Evolutionary conservation across 2,329 filamentous ascomycete genomes (phyloP), one percentile per base, ranked within the genome.

Genomic region (Epichloe typhina): DNA sequence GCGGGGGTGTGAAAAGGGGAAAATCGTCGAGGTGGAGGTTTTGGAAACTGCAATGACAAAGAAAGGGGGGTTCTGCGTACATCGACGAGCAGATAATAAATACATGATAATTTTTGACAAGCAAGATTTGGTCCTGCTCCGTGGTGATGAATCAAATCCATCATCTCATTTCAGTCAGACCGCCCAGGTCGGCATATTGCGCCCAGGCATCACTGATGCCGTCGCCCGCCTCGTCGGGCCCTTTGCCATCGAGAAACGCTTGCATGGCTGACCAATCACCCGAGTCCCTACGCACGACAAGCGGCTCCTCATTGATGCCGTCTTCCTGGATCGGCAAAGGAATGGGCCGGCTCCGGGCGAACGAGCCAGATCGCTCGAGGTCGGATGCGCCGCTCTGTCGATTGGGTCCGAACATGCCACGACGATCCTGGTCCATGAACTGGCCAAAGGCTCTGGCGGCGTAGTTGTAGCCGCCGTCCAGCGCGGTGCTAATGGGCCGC

Each of bases 151-250:
- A 31, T 6, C 9, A 13, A 15, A 15, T 38, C 23, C 46, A 26
- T 66, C 57, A 68, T 42, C 58, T 58, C 56, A 66, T 60, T 52
- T 68, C 66, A 2, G 66, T 74, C 45, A 74, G 56, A 0, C 72
- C 72, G 36, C 72, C 72, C 4, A 75, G 58, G 12, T 72, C 69
- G 31, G 65, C 63, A 53, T 71, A 75, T 58, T 73, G 69, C 54
- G 71, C 72, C 72, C 71, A 75, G 4, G 66, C 66, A 64, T 57
- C 33, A 57, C 58, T 19, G 59, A 56, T 35, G 58, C 58, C 19
- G 59, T 58, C 9, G 50, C 35, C 47, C 54, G 53, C 50, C 21
- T 51, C 52, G 5, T 54, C 47, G 11, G 51, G 50, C 4, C 54
- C 53, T 9, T 52, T 54, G 31, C 55, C 60, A 35, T 65, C 62